Conservation (phyloP, 164 flowering plant species). For the Paratinospora sagittata region DNA sequence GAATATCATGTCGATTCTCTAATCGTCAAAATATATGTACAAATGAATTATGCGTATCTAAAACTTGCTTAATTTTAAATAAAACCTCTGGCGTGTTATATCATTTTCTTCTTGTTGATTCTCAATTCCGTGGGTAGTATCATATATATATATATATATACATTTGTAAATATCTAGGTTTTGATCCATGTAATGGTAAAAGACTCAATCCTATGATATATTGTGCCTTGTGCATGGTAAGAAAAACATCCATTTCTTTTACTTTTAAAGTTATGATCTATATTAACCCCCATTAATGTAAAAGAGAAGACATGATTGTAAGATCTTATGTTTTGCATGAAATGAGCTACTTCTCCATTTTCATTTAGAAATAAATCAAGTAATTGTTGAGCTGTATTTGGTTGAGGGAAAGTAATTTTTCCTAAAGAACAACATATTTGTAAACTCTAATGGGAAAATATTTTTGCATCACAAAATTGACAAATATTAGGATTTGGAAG, state of each 20-base stretch:
- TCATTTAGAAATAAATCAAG: too few species aligned
- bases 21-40: neutral
- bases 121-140: neutral
- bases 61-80: neutral
- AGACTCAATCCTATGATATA: neutral
- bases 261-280: neutral
- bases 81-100: too few species aligned
- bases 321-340: neutral
- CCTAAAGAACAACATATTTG: neutral
- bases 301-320: neutral
- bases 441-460: neutral
- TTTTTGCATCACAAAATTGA: neutral
- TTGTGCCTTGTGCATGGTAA: neutral
- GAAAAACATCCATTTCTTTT: neutral
- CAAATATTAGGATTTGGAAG: neutral
- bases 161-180: too few species aligned
- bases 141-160: too few species aligned
- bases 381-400: neutral
- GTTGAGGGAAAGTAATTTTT: neutral
- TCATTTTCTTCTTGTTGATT: too few species aligned
- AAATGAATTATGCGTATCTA: neutral
- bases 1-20: neutral
- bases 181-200: neutral
- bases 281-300: neutral
- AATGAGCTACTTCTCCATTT: neutral